Evolutionary conservation across 768 basidiomycete species (phyloP).

Genomic region (Nevesoporus exiguus): DNA sequence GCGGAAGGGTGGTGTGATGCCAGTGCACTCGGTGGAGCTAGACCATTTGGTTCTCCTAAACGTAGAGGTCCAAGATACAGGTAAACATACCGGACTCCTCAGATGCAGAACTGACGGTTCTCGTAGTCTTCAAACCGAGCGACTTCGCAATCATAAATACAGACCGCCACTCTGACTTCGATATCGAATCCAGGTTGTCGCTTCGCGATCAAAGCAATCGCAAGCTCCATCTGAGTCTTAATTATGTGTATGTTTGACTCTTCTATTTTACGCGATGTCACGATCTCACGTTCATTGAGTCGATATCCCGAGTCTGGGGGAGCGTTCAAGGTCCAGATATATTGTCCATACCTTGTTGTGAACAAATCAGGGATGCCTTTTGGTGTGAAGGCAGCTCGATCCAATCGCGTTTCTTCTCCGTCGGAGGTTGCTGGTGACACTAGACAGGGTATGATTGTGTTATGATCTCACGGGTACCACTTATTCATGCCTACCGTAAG

Average conservation of each 20-base stretch:
- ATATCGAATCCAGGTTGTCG: conserved; percentile 67
- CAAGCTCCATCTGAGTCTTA: conserved; percentile 78
- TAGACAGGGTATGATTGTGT: conserved; percentile 45
- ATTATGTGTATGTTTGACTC: conserved; percentile 73
- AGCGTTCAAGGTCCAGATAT: conserved; percentile 94
- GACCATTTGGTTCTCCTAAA: conserved; percentile 87
- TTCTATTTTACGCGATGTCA: background rate
- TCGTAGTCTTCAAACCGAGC: conserved; percentile 81
- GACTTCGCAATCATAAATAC: conserved; percentile 98
- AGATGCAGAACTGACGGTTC: background rate
- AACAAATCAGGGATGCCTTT: conserved; percentile 94
- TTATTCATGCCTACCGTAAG: conserved; percentile 28
- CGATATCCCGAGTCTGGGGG: conserved; percentile 88
- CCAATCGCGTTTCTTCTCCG: conserved; percentile 57
- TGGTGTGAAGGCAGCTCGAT: conserved; percentile 58
- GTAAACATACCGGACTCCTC: conserved; percentile 37
- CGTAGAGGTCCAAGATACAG: conserved; percentile 86
- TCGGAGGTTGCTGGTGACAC: conserved; percentile 85
- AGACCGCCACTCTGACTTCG: conserved; percentile 86
- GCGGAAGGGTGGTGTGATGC: conserved; percentile 90
- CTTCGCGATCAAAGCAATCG: conserved; percentile 71
- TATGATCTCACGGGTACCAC: conserved; percentile 12
- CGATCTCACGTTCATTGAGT: conserved; percentile 32
- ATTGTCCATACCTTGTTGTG: conserved; percentile 82
- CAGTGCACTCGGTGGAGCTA: conserved; percentile 92